Evolutionary conservation across 2,329 filamentous ascomycete genomes (phyloP).

Genomic region (Curvularia spicifera): DNA sequence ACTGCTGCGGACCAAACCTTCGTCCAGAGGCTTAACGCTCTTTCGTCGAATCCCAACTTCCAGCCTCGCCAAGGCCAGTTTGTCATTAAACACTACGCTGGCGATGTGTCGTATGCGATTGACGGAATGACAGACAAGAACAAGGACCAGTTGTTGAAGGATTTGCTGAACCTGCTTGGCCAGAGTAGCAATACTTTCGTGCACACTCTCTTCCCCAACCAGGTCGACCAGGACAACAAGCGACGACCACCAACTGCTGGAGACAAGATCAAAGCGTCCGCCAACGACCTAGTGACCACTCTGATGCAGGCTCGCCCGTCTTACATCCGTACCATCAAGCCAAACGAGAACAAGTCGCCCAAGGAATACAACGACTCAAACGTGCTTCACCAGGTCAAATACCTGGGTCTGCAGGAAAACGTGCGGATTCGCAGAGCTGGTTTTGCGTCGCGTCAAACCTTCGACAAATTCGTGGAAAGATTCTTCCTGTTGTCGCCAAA

Average conservation of each 20-base stretch:
- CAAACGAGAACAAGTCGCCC: conserved; percentile 97
- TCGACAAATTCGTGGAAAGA: conserved; percentile 96
- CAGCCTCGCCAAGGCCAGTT: conserved; percentile 93
- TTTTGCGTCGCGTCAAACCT: conserved; percentile 95
- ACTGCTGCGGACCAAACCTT: conserved; percentile 94
- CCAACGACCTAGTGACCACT: conserved; percentile 92
- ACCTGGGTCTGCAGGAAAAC: conserved; percentile 98
- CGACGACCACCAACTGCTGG: conserved; percentile 92
- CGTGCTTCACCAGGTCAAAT: conserved; percentile 98
- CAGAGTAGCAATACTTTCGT: conserved; percentile 85
- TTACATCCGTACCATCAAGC: conserved; percentile 98
- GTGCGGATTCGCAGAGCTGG: conserved; percentile 95
- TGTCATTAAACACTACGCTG: conserved; percentile 98
- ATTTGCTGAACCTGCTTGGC: conserved; percentile 84
- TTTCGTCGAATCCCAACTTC: conserved; percentile 86
- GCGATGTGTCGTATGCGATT: conserved; percentile 92
- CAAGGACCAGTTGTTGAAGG: conserved; percentile 96
- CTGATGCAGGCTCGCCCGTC: conserved; percentile 97
- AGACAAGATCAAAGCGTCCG: conserved; percentile 93
- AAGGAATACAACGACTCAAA: conserved; percentile 91
- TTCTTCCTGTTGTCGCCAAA: conserved; percentile 95
- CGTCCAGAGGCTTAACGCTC: conserved; percentile 87
- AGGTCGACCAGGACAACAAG: conserved; percentile 95
- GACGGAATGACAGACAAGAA: conserved; percentile 99
- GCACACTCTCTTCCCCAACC: conserved; percentile 85